phyloP scores from a whole-genome alignment of 2,329 filamentous ascomycete genomes.

The Xylaria sp. region DNA sequence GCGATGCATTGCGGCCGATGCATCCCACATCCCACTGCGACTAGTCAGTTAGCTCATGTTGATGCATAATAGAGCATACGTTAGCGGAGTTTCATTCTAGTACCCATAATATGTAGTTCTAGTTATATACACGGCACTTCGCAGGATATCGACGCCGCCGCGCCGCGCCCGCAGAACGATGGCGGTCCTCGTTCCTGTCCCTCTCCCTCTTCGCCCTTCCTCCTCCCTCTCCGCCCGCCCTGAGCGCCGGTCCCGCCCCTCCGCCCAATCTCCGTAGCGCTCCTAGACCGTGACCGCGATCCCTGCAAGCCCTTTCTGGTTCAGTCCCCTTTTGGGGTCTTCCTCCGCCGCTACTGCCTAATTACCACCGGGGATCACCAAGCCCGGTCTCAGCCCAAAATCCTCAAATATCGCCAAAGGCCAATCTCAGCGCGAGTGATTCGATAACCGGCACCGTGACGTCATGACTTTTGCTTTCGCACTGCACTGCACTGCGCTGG shows the following conservation, averaged over 20 bases:
- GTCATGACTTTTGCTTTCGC: slow-evolving; percentile 17
- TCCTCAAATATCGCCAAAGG: neutral
- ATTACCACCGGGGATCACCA: slow-evolving; percentile 5
- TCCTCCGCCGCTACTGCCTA: slow-evolving; percentile 21
- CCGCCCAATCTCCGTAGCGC: slow-evolving; percentile 27
- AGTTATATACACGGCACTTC: neutral
- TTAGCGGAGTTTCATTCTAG: no score
- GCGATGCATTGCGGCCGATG: no score
- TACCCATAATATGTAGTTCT: no score
- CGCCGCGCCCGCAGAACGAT: no score
- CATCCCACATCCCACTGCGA: no score
- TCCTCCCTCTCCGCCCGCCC: slow-evolving; percentile 23
- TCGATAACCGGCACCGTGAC: slow-evolving; percentile 22
- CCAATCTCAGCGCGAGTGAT: neutral
- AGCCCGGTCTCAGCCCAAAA: slow-evolving; percentile 6
- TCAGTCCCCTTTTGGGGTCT: slow-evolving; percentile 23
- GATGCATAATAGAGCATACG: no score
- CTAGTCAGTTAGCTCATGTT: no score
- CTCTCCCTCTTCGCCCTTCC: slow-evolving; percentile 1
- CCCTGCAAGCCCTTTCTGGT: slow-evolving; percentile 13
- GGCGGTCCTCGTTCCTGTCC: neutral
- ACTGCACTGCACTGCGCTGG: no score
- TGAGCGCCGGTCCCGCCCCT: slow-evolving; percentile 20
- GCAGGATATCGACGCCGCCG: no score
- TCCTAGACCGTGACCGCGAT: slow-evolving; percentile 12